Evolutionary conservation across 1,284 basidiomycete genomes (phyloP).

Genomic region (Apiotrichum montevideense): DNA sequence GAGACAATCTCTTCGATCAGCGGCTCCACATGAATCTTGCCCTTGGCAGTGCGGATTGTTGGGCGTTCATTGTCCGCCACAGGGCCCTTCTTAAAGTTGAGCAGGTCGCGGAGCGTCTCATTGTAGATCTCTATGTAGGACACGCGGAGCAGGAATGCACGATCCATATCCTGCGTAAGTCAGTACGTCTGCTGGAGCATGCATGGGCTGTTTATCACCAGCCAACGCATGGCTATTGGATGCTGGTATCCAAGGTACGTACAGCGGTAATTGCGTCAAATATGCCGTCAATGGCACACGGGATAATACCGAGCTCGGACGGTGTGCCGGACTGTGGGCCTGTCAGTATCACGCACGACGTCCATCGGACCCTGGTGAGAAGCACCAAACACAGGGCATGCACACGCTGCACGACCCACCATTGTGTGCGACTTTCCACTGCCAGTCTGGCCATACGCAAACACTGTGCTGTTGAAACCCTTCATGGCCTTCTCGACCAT

Average conservation of each 20-base stretch:
- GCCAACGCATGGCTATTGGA: not conserved
- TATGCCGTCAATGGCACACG: slow-evolving; percentile 53
- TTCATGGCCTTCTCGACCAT: slow-evolving; percentile 53
- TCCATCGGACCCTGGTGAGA: not conserved
- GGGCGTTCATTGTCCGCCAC: slow-evolving; percentile 39
- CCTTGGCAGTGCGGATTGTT: slow-evolving; percentile 42
- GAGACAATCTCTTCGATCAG: slow-evolving; percentile 53
- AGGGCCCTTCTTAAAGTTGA: slow-evolving; percentile 39
- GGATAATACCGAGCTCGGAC: slow-evolving; percentile 53
- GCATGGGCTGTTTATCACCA: not conserved
- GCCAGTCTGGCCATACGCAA: slow-evolving; percentile 50
- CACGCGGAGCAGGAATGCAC: slow-evolving; percentile 50
- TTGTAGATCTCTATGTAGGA: slow-evolving; percentile 58
- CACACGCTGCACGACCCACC: slow-evolving; percentile 17
- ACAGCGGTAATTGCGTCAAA: slow-evolving; percentile 50
- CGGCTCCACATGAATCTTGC: slow-evolving; percentile 50
- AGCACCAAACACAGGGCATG: not conserved
- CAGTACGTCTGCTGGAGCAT: not conserved
- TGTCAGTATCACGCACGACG: not conserved
- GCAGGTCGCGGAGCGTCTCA: slow-evolving; percentile 53
- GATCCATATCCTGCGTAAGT: slow-evolving; percentile 31
- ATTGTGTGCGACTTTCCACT: slow-evolving; percentile 50
- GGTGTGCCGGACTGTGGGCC: slow-evolving; percentile 44
- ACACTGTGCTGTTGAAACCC: slow-evolving; percentile 55
- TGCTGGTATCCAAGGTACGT: slow-evolving; percentile 5